Conservation (phyloP, 352 stramenopile genomes). For the Globisporangium spiculum region DNA sequence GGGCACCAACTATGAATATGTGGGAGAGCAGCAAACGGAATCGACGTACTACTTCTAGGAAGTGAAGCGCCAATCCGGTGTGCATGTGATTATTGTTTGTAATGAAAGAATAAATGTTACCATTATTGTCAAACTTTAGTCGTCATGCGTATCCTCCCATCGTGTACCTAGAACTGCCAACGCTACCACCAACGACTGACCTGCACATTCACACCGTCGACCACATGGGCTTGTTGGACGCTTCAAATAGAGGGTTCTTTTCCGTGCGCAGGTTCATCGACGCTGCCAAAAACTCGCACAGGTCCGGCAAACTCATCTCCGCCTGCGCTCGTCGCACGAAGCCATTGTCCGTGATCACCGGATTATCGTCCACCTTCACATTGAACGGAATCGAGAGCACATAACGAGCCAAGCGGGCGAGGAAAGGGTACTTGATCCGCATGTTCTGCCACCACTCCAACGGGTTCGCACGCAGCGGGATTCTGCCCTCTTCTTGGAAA, state of each 20-base stretch:
- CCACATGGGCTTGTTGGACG: constrained; percentile 49
- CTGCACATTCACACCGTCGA: constrained; percentile 35
- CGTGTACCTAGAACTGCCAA: not conserved
- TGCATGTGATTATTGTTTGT: not conserved
- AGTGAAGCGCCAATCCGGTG: too few species aligned
- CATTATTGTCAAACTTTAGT: too few species aligned
- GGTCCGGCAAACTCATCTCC: constrained; percentile 36
- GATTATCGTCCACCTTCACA: constrained; percentile 48
- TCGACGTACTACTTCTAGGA: constrained; percentile 12
- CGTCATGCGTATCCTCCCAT: too few species aligned
- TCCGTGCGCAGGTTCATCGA: constrained; percentile 60
- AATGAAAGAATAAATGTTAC: not conserved
- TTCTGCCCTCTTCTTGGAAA: constrained; percentile 64
- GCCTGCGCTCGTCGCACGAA: constrained; percentile 35
- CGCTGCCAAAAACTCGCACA: constrained; percentile 45
- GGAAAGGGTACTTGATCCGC: constrained; percentile 79
- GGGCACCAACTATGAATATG: constrained; percentile 2
- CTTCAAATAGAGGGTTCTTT: constrained; percentile 40
- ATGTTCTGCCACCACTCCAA: constrained; percentile 77
- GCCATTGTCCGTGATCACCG: constrained; percentile 37
- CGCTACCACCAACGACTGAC: not conserved
- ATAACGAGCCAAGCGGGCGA: constrained; percentile 59
- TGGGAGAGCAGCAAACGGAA: constrained; percentile 7
- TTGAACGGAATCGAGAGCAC: constrained; percentile 65
- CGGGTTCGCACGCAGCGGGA: constrained; percentile 55